These are phyloP conservation scores for Colletotrichum shisoi DNA, from an alignment of 2,329 filamentous ascomycete species.

Conservation along the genomic window DNA sequence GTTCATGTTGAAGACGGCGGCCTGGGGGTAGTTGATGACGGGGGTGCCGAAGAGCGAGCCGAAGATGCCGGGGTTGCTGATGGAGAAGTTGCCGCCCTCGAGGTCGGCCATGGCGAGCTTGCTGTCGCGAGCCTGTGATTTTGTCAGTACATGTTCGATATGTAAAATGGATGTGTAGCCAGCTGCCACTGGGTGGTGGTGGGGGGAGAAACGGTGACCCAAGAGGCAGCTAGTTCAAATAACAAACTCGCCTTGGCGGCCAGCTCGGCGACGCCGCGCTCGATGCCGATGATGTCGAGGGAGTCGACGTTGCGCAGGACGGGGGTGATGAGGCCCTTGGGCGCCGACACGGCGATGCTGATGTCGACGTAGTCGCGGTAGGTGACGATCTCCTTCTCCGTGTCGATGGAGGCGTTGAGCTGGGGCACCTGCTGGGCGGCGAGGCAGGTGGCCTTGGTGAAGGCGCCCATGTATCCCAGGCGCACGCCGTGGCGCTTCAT, in stretches of 20 bases:
- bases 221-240: too few species aligned
- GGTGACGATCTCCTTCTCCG: constrained; percentile 65
- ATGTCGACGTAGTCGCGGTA: constrained; percentile 74
- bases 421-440: constrained; percentile 74
- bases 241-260: constrained; percentile 66
- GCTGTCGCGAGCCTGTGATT: constrained; percentile 67
- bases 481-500: constrained; percentile 45
- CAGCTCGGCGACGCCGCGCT: constrained; percentile 68
- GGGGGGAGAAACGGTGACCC: too few species aligned
- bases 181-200: neutral
- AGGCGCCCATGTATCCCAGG: constrained; percentile 77
- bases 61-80: constrained; percentile 83
- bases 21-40: constrained; percentile 79
- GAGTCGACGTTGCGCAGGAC: constrained; percentile 73
- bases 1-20: constrained; percentile 68
- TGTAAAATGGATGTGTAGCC: too few species aligned
- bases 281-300: constrained; percentile 46
- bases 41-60: constrained; percentile 62
- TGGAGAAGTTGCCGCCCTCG: constrained; percentile 79
- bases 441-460: constrained; percentile 74
- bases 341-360: constrained; percentile 76
- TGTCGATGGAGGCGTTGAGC: constrained; percentile 68
- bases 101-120: constrained; percentile 81
- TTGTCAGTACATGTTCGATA: neutral
- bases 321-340: constrained; percentile 76